Evolutionary conservation across 202 grass and related monocot species (phyloP), one percentile per base, ranked within the genome.

Genomic region (Tripidium arundinaceum): DNA sequence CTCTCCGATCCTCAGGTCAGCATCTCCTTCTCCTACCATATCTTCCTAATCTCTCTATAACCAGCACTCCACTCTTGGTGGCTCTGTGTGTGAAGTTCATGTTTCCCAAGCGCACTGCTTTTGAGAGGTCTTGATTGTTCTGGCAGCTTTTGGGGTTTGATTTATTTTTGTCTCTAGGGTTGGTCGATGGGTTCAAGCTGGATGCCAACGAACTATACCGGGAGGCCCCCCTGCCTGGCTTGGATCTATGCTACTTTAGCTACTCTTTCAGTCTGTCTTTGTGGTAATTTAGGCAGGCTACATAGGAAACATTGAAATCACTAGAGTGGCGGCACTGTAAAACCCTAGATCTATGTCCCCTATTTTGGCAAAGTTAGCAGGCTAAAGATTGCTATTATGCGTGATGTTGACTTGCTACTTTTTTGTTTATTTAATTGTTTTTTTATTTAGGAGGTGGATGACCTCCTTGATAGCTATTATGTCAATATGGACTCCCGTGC

Each of bases 1-100:
- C 18, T 89, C 46, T 73, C 79, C 21, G 38, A 79, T 74, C 74
- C 65, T 29, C 38, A 91, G 54, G 89, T 89, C 22, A 75, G 73
- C 31, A 14, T 0, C 21, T 49, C 52, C 4, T 0, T 5, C 31
- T 66, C 74, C 60, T 40, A 9, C 5, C 33, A 40, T 14, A 33
- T 36, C 21, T 19, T 15, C 16, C 24, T n/a, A 34, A n/a, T 21
- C 8, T 2, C 4, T 38, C 7, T 18, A 16, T 49, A 2, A 22
- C n/a, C 1, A 7, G 15, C 68, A 38, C 39, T 55, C 8, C 2
- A 10, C 18, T 79, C 65, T 50, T 1, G 29, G 0, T 8, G 25
- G 3, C 1, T 78, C 40, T 69, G 8, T 0, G 4, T 66, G 3
- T 34, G 52, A n/a, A 1, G 11, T 47, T 3, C 24, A 6, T 21